Conservation (phyloP, 2,329 filamentous ascomycete species). For the Aspergillus sp. region DNA sequence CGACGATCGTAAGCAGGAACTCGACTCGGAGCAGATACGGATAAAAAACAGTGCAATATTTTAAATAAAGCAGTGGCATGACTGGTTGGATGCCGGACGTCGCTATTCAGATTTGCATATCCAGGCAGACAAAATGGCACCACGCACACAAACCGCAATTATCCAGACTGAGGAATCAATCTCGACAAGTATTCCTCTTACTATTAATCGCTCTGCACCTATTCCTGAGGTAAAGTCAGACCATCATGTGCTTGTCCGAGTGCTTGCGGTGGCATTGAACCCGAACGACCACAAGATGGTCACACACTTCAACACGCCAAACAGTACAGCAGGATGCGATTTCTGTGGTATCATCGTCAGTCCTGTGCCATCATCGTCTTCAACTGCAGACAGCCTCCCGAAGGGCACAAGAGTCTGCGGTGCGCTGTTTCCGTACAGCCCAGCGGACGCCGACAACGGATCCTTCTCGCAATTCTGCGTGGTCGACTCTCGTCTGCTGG, state of each 20-base stretch:
- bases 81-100: neutral
- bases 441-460: neutral
- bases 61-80: neutral
- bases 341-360: neutral
- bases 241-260: neutral
- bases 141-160: neutral
- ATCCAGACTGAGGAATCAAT: neutral
- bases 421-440: neutral
- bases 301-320: neutral
- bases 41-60: neutral
- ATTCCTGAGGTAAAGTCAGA: neutral
- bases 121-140: neutral
- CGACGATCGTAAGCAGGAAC: neutral
- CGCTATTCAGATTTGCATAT: neutral
- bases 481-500: neutral
- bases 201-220: neutral
- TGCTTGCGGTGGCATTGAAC: neutral
- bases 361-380: accelerated
- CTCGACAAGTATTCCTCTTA: neutral
- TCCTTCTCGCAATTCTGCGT: neutral
- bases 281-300: neutral
- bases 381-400: neutral
- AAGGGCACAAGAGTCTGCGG: neutral
- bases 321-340: neutral
- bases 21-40: neutral